Base-by-base conservation (phyloP, 2,329 filamentous ascomycete species). In the Salinomyces thailandicus region DNA sequence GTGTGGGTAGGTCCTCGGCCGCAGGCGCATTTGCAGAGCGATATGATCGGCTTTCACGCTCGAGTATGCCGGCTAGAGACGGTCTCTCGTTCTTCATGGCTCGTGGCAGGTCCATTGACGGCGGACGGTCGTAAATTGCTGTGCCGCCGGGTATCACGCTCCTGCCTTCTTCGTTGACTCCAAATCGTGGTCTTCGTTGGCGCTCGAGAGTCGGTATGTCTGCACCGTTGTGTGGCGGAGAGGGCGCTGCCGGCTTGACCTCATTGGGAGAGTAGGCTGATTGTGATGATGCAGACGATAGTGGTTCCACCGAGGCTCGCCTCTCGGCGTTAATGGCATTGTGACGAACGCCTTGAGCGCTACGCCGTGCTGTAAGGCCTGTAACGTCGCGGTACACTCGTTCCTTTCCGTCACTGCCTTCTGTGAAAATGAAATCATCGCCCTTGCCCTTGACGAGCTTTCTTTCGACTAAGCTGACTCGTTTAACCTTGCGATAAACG, bases 61-160 rank as follows among this genome's bases (percentile, higher is more conserved):
- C n/a, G 22, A 26, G n/a, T 26, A 4, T 26, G 4, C 9, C 9
- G 2, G 9, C 22, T 26, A 26, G 9, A n/a, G 22, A 26, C 9
- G 4, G 9, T 2, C 44, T 44, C 31, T 50, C 48, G 18, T 47
- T 47, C 16, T 43, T 34, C 3, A 13, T 18, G 1, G 45, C 43
- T 20, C 46, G 37, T n/a, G 47, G 45, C 20, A 45, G 36, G 9
- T 44, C 38, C 2, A 46, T 35, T 1, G 48, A 46, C n/a, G 46
- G 45, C 8, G 47, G 39, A 7, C 35, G 29, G 13, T 43, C 35
- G 33, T 54, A 53, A n/a, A 49, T 36, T 8, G 52, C 50, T 12
- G 48, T 54, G 11, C 52, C 51, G 29, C 46, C 48, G 2, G 42
- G 29, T 5, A 34, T 28, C 7, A 50, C 37, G 9, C 33, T 39